phyloP scores from a whole-genome alignment of 805 yeast species.

The Yarrowia sp. region DNA sequence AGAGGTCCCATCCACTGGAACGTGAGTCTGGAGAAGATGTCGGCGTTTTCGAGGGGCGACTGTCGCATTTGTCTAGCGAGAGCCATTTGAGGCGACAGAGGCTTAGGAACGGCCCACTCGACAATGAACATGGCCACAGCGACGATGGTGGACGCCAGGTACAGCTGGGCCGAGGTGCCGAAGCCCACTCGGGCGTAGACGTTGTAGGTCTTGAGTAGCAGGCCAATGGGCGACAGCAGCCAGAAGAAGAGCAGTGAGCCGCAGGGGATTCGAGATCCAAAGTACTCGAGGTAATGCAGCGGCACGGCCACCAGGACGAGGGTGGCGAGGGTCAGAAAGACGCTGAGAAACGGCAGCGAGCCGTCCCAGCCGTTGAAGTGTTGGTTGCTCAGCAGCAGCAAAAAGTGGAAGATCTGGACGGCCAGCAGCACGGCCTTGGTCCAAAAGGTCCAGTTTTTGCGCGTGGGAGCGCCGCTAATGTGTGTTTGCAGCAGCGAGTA shows the following conservation, averaged over 20 bases:
- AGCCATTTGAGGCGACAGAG: constrained; percentile 48
- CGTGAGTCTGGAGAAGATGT: constrained; percentile 76
- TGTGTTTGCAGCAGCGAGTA: constrained; percentile 41
- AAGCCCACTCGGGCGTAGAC: constrained; percentile 41
- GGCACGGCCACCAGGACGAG: constrained; percentile 57
- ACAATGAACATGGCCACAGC: constrained; percentile 55
- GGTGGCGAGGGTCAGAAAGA: constrained; percentile 52
- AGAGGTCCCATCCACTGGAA: constrained; percentile 91
- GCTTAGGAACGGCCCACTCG: constrained; percentile 55
- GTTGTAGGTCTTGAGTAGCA: constrained; percentile 51
- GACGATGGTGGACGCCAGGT: constrained; percentile 46
- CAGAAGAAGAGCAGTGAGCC: constrained; percentile 77
- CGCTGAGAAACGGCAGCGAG: constrained; percentile 46
- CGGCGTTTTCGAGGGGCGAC: constrained; percentile 63
- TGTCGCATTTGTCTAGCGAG: constrained; percentile 49
- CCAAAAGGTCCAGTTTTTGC: constrained; percentile 44
- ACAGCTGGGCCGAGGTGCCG: constrained; percentile 25
- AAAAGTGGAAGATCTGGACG: constrained; percentile 41
- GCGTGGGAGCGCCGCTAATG: constrained; percentile 43
- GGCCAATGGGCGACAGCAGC: constrained; percentile 63
- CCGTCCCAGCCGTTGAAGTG: constrained; percentile 40
- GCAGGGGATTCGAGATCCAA: constrained; percentile 67
- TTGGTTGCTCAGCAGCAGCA: constrained; percentile 41
- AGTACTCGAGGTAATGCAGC: constrained; percentile 75
- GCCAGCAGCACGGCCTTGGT: constrained; percentile 43